A percentile compares a stretch with the other conserved stretches of the same genome.
Conservation (phyloP, 805 yeast species). For the Monosporozyma solicola region DNA sequence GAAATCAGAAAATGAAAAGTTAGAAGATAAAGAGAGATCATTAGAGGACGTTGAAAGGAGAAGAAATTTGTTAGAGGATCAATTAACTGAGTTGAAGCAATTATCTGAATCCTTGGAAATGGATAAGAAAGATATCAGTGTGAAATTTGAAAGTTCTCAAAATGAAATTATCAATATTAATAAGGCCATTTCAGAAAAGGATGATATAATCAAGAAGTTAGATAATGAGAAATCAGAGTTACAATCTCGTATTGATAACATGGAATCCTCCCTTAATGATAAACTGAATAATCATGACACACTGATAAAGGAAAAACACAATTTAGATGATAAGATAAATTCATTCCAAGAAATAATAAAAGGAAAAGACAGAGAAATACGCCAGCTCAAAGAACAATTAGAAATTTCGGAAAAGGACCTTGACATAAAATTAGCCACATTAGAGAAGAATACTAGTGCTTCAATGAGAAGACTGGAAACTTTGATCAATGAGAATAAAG, state of each 20-base stretch:
- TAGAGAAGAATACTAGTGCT: conserved; percentile 27
- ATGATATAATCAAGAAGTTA: conserved; percentile 21
- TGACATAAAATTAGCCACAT: conserved; percentile 29
- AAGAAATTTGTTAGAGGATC: conserved; percentile 29
- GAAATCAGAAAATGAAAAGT: conserved; percentile 33
- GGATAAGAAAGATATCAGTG: conserved; percentile 18
- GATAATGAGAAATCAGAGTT: conserved; percentile 26
- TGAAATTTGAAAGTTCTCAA: conserved; percentile 12
- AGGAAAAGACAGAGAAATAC: conserved; percentile 30
- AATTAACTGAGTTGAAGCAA: conserved; percentile 14
- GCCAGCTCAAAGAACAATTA: conserved; percentile 25
- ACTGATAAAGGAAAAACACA: conserved; percentile 6
- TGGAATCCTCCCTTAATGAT: conserved; percentile 27
- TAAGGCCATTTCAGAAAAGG: conserved; percentile 11
- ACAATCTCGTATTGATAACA: conserved; percentile 45
- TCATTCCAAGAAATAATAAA: conserved; percentile 4
- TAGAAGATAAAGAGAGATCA: conserved; percentile 40
- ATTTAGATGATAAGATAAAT: conserved; percentile 7
- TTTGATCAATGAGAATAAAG: conserved; percentile 37
- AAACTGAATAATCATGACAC: conserved; percentile 1
- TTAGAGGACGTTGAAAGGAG: conserved; percentile 36
- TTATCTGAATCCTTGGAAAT: conserved; percentile 20
- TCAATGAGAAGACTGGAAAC: conserved; percentile 33
- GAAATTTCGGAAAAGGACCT: conserved; percentile 27
- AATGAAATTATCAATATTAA: conserved; percentile 17